Conservation (phyloP, 179 eudicot species). For the Nepenthes alata region DNA sequence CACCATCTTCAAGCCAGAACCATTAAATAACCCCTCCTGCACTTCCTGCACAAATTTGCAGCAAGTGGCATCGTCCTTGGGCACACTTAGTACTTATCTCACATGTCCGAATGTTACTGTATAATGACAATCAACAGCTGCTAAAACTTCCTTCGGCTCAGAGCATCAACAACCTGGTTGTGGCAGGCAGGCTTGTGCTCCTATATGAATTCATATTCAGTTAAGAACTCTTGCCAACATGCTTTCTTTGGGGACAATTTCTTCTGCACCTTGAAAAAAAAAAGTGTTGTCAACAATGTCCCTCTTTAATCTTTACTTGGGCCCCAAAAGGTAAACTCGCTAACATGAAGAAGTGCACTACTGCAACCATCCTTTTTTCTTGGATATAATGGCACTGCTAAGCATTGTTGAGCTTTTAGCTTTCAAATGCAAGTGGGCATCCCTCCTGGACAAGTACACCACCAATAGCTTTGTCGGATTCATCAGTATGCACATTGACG, state of each 20-base stretch:
- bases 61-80: too few relatives aligned
- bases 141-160: neutral
- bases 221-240: slow-evolving; percentile 3
- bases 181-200: neutral
- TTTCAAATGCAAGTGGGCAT: slow-evolving; percentile 1
- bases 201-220: slow-evolving; percentile 3
- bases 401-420: neutral
- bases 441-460: slow-evolving; percentile 1
- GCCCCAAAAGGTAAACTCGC: neutral
- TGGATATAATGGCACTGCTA: neutral
- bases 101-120: too few relatives aligned
- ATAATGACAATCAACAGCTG: too few relatives aligned
- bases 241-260: neutral
- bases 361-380: slow-evolving; percentile 4
- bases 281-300: neutral
- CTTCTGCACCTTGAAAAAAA: slow-evolving; percentile 3
- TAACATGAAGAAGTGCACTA: slow-evolving; percentile 2
- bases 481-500: slow-evolving; percentile 4
- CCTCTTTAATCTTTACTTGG: neutral
- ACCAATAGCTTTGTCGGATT: neutral
- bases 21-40: too few relatives aligned
- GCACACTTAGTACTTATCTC: too few relatives aligned
- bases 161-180: neutral
- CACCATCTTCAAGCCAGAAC: too few relatives aligned
- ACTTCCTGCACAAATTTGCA: too few relatives aligned